Conservation (phyloP, 352 stramenopile genomes). For the Thalassiosira livingstoniorum region DNA sequence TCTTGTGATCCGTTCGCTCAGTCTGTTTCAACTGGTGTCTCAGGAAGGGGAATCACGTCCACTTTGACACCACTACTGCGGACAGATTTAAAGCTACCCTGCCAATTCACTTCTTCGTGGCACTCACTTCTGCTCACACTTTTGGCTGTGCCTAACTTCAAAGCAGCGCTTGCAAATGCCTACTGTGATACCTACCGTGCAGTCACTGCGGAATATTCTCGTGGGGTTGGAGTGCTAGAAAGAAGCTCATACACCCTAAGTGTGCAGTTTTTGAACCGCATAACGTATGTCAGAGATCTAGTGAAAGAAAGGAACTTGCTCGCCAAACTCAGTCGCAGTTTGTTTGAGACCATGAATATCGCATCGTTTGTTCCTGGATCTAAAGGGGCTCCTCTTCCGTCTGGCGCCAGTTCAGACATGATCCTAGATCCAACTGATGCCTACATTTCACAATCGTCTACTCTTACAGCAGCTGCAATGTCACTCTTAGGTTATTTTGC, state of each 20-base stretch:
- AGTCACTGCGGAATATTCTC: conserved; percentile 84
- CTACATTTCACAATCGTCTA: conserved; percentile 23
- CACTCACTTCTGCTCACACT: conserved; percentile 95
- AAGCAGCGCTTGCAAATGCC: conserved; percentile 93
- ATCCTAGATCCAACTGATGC: conserved; percentile 13
- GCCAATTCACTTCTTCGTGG: conserved; percentile 75
- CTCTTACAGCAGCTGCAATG: conserved; percentile 34
- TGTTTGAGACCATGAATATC: conserved; percentile 72
- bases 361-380: conserved; percentile 54
- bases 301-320: conserved; percentile 78
- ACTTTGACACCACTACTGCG: conserved; percentile 72
- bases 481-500: conserved; percentile 45
- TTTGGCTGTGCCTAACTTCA: conserved; percentile 96
- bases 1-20: conserved; percentile 82
- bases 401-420: conserved; percentile 16
- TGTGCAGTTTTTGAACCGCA: conserved; percentile 99
- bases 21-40: conserved; percentile 68
- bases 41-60: conserved; percentile 12
- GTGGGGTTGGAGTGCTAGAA: conserved; percentile 86
- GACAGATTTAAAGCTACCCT: conserved; percentile 79
- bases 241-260: conserved; percentile 90
- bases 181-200: conserved; percentile 94
- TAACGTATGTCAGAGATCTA: conserved; percentile 92
- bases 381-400: conserved; percentile 29
- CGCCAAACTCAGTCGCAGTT: conserved; percentile 66